Conservation (phyloP, 768 basidiomycete genomes). For the Tulasnella sp. region DNA sequence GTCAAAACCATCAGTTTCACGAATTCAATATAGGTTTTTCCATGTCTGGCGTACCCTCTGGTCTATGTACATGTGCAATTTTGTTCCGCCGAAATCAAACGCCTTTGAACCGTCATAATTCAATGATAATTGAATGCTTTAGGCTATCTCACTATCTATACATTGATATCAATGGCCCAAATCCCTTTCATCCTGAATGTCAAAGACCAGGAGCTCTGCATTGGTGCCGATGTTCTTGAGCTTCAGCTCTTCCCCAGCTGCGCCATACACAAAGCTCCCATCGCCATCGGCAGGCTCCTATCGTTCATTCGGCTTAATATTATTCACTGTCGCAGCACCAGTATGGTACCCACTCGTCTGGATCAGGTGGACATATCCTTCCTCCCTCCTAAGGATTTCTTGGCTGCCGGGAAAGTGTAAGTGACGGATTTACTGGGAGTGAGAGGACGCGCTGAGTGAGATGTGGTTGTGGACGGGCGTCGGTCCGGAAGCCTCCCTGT, state of each 20-base stretch:
- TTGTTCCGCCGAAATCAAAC: too few species aligned
- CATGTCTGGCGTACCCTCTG: too few species aligned
- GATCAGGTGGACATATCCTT: conserved; percentile 80
- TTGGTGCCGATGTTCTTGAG: conserved; percentile 3
- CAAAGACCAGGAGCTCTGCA: conserved; percentile 13
- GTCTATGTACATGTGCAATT: too few species aligned
- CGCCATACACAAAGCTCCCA: conserved; percentile 1
- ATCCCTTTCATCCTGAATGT: not conserved
- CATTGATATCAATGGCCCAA: too few species aligned
- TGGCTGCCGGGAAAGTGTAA: conserved; percentile 36
- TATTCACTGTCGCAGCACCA: conserved; percentile 38
- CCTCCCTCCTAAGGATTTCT: conserved; percentile 21
- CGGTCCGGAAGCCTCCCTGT: conserved; percentile 63
- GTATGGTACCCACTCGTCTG: conserved; percentile 77
- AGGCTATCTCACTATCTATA: too few species aligned
- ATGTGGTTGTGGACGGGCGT: conserved; percentile 66
- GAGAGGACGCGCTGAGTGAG: conserved; percentile 63
- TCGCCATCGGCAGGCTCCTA: conserved; percentile 14
- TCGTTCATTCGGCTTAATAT: not conserved
- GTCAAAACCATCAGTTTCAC: too few species aligned
- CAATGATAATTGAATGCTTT: too few species aligned
- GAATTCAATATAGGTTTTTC: too few species aligned
- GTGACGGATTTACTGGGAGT: conserved; percentile 42
- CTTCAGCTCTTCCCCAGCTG: conserved; percentile 3
- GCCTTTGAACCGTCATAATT: too few species aligned